Evolutionary conservation across 768 basidiomycete species (phyloP).

Genomic region (Strobilomyces echinocephalus): DNA sequence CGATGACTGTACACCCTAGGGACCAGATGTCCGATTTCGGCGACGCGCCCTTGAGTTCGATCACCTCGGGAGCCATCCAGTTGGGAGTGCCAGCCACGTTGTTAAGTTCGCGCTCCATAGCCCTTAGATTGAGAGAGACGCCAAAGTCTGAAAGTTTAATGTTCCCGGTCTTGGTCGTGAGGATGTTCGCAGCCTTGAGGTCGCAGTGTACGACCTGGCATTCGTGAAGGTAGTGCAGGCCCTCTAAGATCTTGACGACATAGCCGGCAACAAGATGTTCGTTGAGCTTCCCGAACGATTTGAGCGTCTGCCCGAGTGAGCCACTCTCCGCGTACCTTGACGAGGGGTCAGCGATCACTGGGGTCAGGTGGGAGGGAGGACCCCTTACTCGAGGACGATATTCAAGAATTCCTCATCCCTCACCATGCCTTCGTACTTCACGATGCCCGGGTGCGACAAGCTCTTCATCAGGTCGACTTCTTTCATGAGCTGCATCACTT

Average conservation of each 20-base stretch:
- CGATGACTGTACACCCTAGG: slow-evolving; percentile 89
- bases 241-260: slow-evolving; percentile 95
- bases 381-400: slow-evolving; percentile 86
- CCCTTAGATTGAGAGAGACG: slow-evolving; percentile 91
- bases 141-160: slow-evolving; percentile 98
- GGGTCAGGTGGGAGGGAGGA: background rate
- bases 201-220: slow-evolving; percentile 95
- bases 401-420: slow-evolving; percentile 84
- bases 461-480: slow-evolving; percentile 93
- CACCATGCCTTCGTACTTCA: slow-evolving; percentile 96
- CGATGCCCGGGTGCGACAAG: slow-evolving; percentile 89
- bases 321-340: slow-evolving; percentile 93
- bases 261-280: slow-evolving; percentile 89
- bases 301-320: slow-evolving; percentile 87
- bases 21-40: slow-evolving; percentile 95
- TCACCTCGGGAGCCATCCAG: slow-evolving; percentile 99
- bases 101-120: slow-evolving; percentile 79
- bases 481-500: slow-evolving; percentile 85
- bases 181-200: slow-evolving; percentile 96
- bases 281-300: slow-evolving; percentile 90
- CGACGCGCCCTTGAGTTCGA: slow-evolving; percentile 91
- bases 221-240: slow-evolving; percentile 86
- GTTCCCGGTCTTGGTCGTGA: slow-evolving; percentile 97
- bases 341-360: slow-evolving; percentile 13
- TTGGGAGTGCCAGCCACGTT: slow-evolving; percentile 94